Evolutionary conservation across 2,329 filamentous ascomycete species (phyloP).

Genomic region (Tolypocladium nubicola): DNA sequence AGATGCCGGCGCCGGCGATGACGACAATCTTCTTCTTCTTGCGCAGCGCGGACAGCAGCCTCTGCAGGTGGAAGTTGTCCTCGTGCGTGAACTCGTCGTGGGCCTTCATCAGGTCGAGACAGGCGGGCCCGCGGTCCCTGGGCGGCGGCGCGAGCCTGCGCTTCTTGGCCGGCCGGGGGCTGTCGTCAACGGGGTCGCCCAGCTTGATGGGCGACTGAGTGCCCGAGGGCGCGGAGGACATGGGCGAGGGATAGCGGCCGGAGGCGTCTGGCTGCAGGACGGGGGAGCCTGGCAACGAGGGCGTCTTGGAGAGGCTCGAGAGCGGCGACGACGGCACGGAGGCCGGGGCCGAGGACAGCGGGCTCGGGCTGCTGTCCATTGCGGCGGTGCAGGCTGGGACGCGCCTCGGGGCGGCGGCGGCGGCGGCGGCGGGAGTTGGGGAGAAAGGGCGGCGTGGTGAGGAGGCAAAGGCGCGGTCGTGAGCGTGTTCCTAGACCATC

Average conservation of each 20-base stretch:
- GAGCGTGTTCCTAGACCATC: not conserved
- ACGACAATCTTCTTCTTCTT: slow-evolving; percentile 96
- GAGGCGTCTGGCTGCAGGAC: slow-evolving; percentile 24
- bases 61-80: slow-evolving; percentile 48
- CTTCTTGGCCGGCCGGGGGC: slow-evolving; percentile 64
- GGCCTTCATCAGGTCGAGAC: slow-evolving; percentile 57
- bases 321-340: slow-evolving; percentile 28
- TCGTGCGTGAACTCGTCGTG: slow-evolving; percentile 35
- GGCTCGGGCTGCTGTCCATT: slow-evolving; percentile 16
- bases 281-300: slow-evolving; percentile 38
- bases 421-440: no score
- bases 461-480: not conserved
- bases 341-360: slow-evolving; percentile 19
- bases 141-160: slow-evolving; percentile 50
- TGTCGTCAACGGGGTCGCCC: slow-evolving; percentile 36
- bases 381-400: not conserved
- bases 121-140: slow-evolving; percentile 63
- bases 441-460: not conserved
- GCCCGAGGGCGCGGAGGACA: slow-evolving; percentile 35
- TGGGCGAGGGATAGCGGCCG: slow-evolving; percentile 41
- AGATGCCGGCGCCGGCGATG: slow-evolving; percentile 92
- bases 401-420: not conserved
- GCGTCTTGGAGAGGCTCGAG: slow-evolving; percentile 42
- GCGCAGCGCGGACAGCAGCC: slow-evolving; percentile 63
- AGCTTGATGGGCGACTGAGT: slow-evolving; percentile 40